These are phyloP conservation scores for Camptophora hylomeconis DNA, from an alignment of 2,329 filamentous ascomycete species.

Conservation along the genomic window DNA sequence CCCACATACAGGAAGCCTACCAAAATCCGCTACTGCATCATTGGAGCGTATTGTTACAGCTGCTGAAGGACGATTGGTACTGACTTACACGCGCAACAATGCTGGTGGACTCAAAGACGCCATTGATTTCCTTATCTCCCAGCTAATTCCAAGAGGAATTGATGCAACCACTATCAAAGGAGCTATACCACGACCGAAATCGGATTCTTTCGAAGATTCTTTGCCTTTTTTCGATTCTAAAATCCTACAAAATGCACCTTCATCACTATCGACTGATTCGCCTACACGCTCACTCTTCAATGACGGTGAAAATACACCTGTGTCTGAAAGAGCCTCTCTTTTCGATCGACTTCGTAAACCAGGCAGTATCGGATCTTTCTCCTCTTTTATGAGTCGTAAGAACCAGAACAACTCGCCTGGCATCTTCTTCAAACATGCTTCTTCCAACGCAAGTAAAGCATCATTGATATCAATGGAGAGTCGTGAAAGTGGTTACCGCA, in stretches of 20 bases:
- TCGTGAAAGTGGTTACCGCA: constrained; percentile 84
- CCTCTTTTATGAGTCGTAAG: constrained; percentile 93
- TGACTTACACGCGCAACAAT: constrained; percentile 91
- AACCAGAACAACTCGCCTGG: constrained; percentile 78
- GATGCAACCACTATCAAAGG: constrained; percentile 79
- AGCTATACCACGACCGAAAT: constrained; percentile 94
- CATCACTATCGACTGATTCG: constrained; percentile 69
- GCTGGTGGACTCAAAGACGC: constrained; percentile 90
- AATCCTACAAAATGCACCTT: constrained; percentile 81
- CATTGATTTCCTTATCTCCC: constrained; percentile 81
- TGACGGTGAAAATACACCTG: constrained; percentile 43
- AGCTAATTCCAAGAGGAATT: constrained; percentile 78
- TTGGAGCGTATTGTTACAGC: constrained; percentile 31
- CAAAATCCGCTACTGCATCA: constrained; percentile 20
- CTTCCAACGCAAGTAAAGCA: constrained; percentile 80
- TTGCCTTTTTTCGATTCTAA: constrained; percentile 96
- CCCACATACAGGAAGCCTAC: constrained; percentile 23
- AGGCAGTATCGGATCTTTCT: constrained; percentile 84
- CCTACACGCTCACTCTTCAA: constrained; percentile 76
- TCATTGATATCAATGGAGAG: constrained; percentile 94
- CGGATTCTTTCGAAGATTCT: constrained; percentile 95
- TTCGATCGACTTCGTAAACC: constrained; percentile 92
- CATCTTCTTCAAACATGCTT: constrained; percentile 85
- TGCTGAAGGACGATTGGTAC: constrained; percentile 46
- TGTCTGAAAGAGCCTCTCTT: constrained; percentile 66